Evolutionary conservation across 1,139 yeast genomes (phyloP).

Genomic region (Hansenula anomala): DNA sequence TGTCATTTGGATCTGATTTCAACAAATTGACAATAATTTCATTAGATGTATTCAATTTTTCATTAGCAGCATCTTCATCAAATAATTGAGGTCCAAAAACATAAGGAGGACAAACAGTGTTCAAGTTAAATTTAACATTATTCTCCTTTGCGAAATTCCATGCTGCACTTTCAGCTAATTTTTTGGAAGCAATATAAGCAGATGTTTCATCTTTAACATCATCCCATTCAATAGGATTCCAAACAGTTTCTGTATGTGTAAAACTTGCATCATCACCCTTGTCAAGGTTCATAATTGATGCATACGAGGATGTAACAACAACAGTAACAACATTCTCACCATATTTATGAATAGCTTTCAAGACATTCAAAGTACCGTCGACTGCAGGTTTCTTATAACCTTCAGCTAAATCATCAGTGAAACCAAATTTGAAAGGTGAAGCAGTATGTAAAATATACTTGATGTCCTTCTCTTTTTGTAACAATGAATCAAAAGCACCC

Average conservation of each 20-base stretch:
- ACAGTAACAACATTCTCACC: constrained; percentile 45
- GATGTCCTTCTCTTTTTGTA: constrained; percentile 41
- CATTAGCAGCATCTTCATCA: constrained; percentile 25
- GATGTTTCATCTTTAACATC: constrained; percentile 21
- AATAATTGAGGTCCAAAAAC: constrained; percentile 44
- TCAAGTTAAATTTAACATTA: constrained; percentile 35
- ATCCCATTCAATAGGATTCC: constrained; percentile 41
- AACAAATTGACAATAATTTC: constrained; percentile 18
- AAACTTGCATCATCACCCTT: constrained; percentile 24
- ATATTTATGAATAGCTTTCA: constrained; percentile 33
- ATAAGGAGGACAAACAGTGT: constrained; percentile 43
- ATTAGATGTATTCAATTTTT: constrained; percentile 35
- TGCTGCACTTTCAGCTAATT: constrained; percentile 48
- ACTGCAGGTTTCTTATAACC: constrained; percentile 44
- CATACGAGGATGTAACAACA: constrained; percentile 52
- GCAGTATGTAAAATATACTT: constrained; percentile 54
- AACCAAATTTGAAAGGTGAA: constrained; percentile 38
- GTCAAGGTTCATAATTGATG: constrained; percentile 42
- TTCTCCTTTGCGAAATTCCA: constrained; percentile 42
- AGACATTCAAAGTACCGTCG: constrained; percentile 40
- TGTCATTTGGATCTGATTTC: constrained; percentile 19
- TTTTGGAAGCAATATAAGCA: constrained; percentile 48
- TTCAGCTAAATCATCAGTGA: constrained; percentile 27
- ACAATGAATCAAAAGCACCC: constrained; percentile 47
- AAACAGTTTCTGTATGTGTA: constrained; percentile 31